Evolutionary conservation across 371 early-diverging fungal genomes (phyloP).

Genomic region (Apophysomyces variabilis): DNA sequence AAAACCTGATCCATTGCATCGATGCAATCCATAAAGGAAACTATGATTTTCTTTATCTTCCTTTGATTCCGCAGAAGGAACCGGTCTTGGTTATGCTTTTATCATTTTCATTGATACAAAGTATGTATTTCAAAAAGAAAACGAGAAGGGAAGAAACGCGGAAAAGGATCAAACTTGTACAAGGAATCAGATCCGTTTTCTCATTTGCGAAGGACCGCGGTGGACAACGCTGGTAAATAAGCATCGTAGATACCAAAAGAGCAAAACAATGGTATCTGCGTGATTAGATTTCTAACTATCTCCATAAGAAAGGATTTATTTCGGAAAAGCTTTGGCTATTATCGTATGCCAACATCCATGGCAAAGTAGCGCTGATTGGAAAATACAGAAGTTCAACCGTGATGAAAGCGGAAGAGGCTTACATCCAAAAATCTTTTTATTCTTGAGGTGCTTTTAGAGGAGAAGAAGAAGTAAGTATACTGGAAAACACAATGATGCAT

Average conservation of each 20-base stretch:
- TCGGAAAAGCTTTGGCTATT: constrained; percentile 86
- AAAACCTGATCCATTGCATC: constrained; percentile 80
- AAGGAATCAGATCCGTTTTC: constrained; percentile 51
- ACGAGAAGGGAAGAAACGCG: background rate
- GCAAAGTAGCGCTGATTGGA: constrained; percentile 74
- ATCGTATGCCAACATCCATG: constrained; percentile 92
- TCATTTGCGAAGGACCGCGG: constrained; percentile 76
- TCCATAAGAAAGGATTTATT: constrained; percentile 75
- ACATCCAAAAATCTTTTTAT: constrained; percentile 80
- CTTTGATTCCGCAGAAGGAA: too few species aligned
- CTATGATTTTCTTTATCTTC: constrained; percentile 88
- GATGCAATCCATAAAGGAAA: constrained; percentile 76
- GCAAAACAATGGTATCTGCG: background rate
- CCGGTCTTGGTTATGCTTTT: constrained; percentile 93
- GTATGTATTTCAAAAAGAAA: constrained; percentile 25
- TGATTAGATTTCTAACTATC: background rate
- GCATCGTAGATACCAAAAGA: background rate
- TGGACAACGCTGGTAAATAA: constrained; percentile 77
- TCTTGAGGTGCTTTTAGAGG: constrained; percentile 67
- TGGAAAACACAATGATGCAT: background rate
- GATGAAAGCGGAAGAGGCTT: constrained; percentile 75
- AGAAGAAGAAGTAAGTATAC: constrained; percentile 50
- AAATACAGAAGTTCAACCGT: constrained; percentile 87
- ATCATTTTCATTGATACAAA: constrained; percentile 79
- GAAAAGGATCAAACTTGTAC: background rate